Evolutionary conservation across 495 filamentous ascomycete species (phyloP).

Genomic region (Penicillium lividum): DNA sequence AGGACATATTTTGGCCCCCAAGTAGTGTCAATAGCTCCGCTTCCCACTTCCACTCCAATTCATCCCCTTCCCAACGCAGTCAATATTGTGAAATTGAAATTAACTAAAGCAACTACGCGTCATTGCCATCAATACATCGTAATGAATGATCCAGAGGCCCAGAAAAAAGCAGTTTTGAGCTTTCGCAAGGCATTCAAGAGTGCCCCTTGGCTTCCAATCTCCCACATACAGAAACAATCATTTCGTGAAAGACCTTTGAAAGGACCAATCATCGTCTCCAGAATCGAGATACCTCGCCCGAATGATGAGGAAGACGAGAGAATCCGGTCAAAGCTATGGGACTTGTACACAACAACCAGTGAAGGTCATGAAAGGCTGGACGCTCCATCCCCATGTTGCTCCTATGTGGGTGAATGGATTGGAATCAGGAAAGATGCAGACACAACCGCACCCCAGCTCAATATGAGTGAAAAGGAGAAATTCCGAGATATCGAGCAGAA

Average conservation of each 20-base stretch:
- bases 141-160: background rate
- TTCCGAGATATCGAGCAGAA: background rate
- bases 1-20: too few relatives aligned
- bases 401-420: background rate
- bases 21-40: too few relatives aligned
- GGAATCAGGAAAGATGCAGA: background rate
- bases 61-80: too few relatives aligned
- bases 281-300: background rate
- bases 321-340: background rate
- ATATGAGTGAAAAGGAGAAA: background rate
- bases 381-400: background rate
- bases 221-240: background rate
- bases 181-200: background rate
- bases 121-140: too few relatives aligned
- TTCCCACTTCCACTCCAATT: too few relatives aligned
- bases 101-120: background rate
- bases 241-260: slow-evolving; percentile 1
- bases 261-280: background rate
- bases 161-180: background rate
- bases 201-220: background rate
- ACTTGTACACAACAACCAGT: background rate
- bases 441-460: background rate
- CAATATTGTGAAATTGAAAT: too few relatives aligned
- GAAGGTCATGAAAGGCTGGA: background rate
- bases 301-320: background rate